Evolutionary conservation across 2,329 filamentous ascomycete species (phyloP).

Genomic region (Fusarium sp.): DNA sequence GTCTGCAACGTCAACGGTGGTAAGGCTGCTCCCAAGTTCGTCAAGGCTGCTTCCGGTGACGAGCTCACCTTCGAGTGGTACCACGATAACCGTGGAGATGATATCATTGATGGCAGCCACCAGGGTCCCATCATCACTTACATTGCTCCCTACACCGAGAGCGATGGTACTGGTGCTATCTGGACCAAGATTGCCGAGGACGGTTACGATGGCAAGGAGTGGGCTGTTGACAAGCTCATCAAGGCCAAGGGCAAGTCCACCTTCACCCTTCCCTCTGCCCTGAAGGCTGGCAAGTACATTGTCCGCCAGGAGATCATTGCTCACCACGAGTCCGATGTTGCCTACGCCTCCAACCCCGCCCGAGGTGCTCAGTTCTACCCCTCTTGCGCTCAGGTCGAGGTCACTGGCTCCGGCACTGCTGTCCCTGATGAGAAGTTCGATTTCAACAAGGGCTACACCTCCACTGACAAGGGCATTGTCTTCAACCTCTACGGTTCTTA

Average conservation of each 20-base stretch:
- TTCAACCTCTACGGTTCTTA: constrained; percentile 63
- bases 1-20: constrained; percentile 55
- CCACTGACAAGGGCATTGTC: constrained; percentile 63
- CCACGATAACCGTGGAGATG: constrained; percentile 58
- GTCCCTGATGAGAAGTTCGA: constrained; percentile 53
- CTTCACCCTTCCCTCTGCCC: constrained; percentile 55
- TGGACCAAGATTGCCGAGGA: constrained; percentile 58
- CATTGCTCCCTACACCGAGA: constrained; percentile 54
- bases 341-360: constrained; percentile 41
- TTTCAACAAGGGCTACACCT: constrained; percentile 63
- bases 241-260: constrained; percentile 55
- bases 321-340: constrained; percentile 55
- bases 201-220: constrained; percentile 50
- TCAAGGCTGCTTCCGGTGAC: constrained; percentile 56
- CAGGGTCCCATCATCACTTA: constrained; percentile 62
- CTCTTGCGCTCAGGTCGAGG: constrained; percentile 66
- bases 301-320: constrained; percentile 64
- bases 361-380: constrained; percentile 58
- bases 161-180: constrained; percentile 57
- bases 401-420: constrained; percentile 57
- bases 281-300: constrained; percentile 61
- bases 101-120: constrained; percentile 62
- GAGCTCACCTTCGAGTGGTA: constrained; percentile 59
- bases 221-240: constrained; percentile 56
- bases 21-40: constrained; percentile 49